These are phyloP conservation scores for Fusarium kyushuense DNA, from an alignment of 2,329 filamentous ascomycete genomes.

Conservation along the genomic window DNA sequence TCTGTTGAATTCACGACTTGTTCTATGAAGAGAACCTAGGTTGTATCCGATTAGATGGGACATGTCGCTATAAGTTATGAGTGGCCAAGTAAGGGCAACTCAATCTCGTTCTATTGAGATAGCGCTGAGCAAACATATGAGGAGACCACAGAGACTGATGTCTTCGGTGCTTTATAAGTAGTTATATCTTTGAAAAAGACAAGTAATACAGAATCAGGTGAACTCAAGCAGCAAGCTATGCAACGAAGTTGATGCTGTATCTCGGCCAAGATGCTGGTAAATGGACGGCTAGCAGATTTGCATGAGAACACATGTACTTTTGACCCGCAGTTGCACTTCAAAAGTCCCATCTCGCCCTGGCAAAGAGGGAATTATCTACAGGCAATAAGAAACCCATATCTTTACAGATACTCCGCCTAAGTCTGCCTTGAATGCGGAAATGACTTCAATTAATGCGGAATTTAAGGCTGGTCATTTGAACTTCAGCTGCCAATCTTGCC, in stretches of 20 bases:
- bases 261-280: constrained; percentile 13
- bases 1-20: constrained; percentile 9
- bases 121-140: neutral
- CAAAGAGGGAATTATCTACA: constrained; percentile 19
- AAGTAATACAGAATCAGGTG: constrained; percentile 2
- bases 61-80: constrained; percentile 7
- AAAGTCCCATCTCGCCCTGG: neutral
- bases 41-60: constrained; percentile 36
- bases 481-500: constrained; percentile 27
- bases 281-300: neutral
- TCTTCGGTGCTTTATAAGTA: neutral
- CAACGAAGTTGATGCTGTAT: constrained; percentile 3
- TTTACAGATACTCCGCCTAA: neutral
- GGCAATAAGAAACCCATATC: constrained; percentile 3
- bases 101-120: neutral
- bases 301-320: neutral
- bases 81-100: neutral
- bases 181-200: neutral
- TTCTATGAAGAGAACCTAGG: constrained; percentile 18
- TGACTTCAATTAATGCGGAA: constrained; percentile 21
- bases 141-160: neutral
- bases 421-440: constrained; percentile 28
- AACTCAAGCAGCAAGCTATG: constrained; percentile 12
- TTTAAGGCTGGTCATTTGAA: neutral
- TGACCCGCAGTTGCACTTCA: too few species aligned